phyloP scores from a whole-genome alignment of 345 rosid species.

The Citrus medica region DNA sequence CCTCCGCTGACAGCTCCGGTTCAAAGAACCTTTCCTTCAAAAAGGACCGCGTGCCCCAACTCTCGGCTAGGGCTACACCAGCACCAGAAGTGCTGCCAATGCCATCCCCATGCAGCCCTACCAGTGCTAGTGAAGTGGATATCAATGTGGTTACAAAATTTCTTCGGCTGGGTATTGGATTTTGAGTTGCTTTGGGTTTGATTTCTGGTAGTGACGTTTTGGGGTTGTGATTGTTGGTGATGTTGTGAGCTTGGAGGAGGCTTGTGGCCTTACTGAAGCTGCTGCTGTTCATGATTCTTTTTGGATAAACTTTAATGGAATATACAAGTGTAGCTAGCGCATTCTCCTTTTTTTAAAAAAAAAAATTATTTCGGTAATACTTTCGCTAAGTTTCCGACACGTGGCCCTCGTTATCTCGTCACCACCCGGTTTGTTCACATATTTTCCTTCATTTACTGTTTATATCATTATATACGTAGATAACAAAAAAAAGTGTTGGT shows the following conservation, averaged over 20 bases:
- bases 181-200: conserved; percentile 22
- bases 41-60: conserved; percentile 82
- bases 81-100: neutral
- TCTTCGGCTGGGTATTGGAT: conserved; percentile 32
- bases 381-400: conserved; percentile 15
- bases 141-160: conserved; percentile 33
- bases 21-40: conserved; percentile 56
- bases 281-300: conserved; percentile 33
- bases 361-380: too few species aligned
- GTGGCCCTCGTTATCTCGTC: conserved; percentile 27
- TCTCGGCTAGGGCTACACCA: conserved; percentile 54
- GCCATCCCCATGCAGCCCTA: conserved; percentile 18
- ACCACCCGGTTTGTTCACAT: too few species aligned
- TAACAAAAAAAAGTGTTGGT: too few species aligned
- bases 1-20: conserved; percentile 78
- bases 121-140: conserved; percentile 34
- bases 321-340: neutral
- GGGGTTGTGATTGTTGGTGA: conserved; percentile 10
- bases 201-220: conserved; percentile 14
- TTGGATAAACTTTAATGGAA: conserved; percentile 26
- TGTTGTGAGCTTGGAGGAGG: conserved; percentile 28
- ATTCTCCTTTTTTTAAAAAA: neutral
- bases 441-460: too few species aligned
- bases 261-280: conserved; percentile 38
- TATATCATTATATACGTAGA: too few species aligned